Evolutionary conservation across 768 basidiomycete genomes (phyloP), one percentile per base, ranked within the genome.

Genomic region (Kwoniella heveanensis): DNA sequence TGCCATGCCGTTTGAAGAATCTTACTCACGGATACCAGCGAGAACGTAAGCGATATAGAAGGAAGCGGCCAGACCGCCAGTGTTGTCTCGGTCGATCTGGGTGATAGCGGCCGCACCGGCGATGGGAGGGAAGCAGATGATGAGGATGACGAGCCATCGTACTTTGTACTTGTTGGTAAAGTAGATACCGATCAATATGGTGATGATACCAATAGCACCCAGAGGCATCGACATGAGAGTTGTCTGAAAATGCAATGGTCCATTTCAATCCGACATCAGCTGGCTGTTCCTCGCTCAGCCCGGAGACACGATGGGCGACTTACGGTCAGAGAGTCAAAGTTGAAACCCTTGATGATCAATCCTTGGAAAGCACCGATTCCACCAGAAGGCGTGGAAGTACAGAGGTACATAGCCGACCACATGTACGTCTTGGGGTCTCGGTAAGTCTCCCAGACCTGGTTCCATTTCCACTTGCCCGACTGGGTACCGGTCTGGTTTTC

Each of bases 181-280:
- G 62, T 51, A 75, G 58, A 72, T 77, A 39, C 60, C 36, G 44
- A 66, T 54, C 46, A 69, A 51, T 15, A 77, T 58, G 32, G 65
- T 49, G 25, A 69, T 47, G 44, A 77, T 75, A 55, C 65, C 66
- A 50, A 73, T 73, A 25, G 63, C 76, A 44, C 73, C 73, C 25
- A 67, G 71, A 6, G 76, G 76, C 46, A 77, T 75, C 29, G 74
- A 72, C 66, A 73, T 70, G 60, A 73, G 72, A 36, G 71, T 71
- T 7, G 74, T 56, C 52, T 65, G 30, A 65, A n/a, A 55, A 22
- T 32, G 36, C n/a, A 60, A 64, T 3, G 49, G 53, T 27, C 60
- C 64, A 64, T 58, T 2, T 54, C 15, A 26, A 55, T 54, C 59
- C 59, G 50, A 53, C 32, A 53, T 51, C 60, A 32, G 36, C 60